Base-by-base conservation (phyloP, 352 stramenopile genomes). In the Blastocystis sp. region DNA sequence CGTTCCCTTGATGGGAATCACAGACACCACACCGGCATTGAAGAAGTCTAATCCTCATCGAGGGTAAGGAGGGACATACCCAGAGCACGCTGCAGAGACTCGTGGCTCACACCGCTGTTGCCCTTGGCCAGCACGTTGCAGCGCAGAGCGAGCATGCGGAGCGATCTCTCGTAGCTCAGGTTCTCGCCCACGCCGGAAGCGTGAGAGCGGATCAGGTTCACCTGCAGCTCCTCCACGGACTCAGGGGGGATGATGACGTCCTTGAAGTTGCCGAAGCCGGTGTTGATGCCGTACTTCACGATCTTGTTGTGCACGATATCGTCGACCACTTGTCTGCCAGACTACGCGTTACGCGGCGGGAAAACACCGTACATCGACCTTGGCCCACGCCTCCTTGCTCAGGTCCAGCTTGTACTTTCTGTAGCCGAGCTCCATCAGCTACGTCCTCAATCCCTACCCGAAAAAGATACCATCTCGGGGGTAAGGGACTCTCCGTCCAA, bases 261-360 rank as follows among this genome's bases (percentile, higher is more conserved):
- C 59, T 92, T 95, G 90, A 95, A 96, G 77, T 95, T 91, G 0
- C 93, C 93, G 82, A 96, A 96, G 89, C 93, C 93, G 88, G 93
- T 96, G 91, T 96, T 96, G 91, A 96, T 96, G 76, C 93, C 93
- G 91, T 96, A 95, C 21, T 92, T 93, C 41, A 95, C 93, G 66
- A 91, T 91, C 34, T 90, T 92, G 89, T 93, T 92, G 88, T 93
- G 91, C 65, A 95, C 90, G 90, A 95, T 95, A 88, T 93, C 93
- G 90, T 95, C 93, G 9, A 95, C 92, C 78, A 95, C 93, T 9
- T 94, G 91, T 48, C 92, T 91, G 56, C 92, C 78, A 78, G 40
- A 67, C 65, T 80, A 80, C 5, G 7, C 4, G 38, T 62, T 69
- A n/a, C 3, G 0, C 10, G 4, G 2, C 2, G 23, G 28, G 34